These are phyloP conservation scores for Avena sativa DNA, from an alignment of 176 grass and related monocot genomes.

Conservation along the genomic window DNA sequence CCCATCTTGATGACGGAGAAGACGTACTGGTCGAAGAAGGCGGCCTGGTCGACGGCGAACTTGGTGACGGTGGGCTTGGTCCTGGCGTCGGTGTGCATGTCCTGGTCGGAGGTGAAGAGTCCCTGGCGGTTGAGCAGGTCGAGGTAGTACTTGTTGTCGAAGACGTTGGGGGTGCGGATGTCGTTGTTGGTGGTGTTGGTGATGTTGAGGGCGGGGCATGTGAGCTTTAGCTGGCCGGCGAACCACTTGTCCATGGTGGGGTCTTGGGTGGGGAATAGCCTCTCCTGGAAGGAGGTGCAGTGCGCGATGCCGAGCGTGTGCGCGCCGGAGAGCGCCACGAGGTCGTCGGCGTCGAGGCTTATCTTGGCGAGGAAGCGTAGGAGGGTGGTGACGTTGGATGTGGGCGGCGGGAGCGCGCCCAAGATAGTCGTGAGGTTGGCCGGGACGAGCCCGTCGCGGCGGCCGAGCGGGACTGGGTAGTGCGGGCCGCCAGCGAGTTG, in stretches of 20 bases:
- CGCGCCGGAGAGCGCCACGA: conserved; percentile 63
- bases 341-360: conserved; percentile 51
- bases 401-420: conserved; percentile 1
- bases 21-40: conserved; percentile 50
- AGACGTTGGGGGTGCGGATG: conserved; percentile 29
- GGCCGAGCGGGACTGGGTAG: conserved; percentile 58
- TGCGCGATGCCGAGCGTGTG: conserved; percentile 69
- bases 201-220: conserved; percentile 27
- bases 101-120: conserved; percentile 59
- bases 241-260: conserved; percentile 47
- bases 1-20: conserved; percentile 55
- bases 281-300: conserved; percentile 43
- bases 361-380: conserved; percentile 1
- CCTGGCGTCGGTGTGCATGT: conserved; percentile 33
- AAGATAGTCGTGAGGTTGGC: neutral
- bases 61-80: conserved; percentile 39
- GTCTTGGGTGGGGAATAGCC: conserved; percentile 58
- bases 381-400: conserved; percentile 16
- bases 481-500: conserved; percentile 38
- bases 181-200: conserved; percentile 50
- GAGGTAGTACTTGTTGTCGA: conserved; percentile 52
- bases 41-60: conserved; percentile 35
- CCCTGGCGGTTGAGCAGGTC: conserved; percentile 40
- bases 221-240: conserved; percentile 47
- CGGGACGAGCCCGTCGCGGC: conserved; percentile 43